These are phyloP conservation scores for Pugionium dolabratum DNA, from an alignment of 345 rosid species.

Conservation along the genomic window DNA sequence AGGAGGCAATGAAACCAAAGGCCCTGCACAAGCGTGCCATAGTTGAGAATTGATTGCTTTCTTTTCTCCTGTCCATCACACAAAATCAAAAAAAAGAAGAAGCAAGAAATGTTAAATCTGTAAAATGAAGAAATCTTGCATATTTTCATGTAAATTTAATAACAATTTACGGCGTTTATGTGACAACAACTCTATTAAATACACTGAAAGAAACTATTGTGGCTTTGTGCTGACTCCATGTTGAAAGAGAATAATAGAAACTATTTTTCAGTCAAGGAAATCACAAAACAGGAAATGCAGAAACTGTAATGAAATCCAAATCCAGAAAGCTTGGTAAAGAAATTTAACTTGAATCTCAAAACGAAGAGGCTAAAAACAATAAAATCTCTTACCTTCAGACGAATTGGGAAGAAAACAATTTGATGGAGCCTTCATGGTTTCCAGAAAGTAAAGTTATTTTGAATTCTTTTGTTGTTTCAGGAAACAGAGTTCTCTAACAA, in stretches of 20 bases:
- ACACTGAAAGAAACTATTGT: slow-evolving; percentile 29
- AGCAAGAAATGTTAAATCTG: not conserved
- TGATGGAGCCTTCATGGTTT: slow-evolving; percentile 45
- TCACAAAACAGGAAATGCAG: slow-evolving; percentile 25
- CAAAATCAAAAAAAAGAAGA: not conserved
- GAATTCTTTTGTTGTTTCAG: not conserved
- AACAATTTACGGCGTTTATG: slow-evolving; percentile 18
- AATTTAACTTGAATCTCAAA: not conserved
- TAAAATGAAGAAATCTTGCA: slow-evolving; percentile 6
- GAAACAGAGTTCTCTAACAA: slow-evolving; percentile 31
- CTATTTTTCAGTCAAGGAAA: slow-evolving; percentile 12
- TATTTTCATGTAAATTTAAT: slow-evolving; percentile 17
- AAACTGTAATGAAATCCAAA: slow-evolving; percentile 24
- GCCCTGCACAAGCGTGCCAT: slow-evolving; percentile 99
- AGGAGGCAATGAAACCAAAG: slow-evolving; percentile 88
- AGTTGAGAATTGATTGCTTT: slow-evolving; percentile 79
- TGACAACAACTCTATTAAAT: slow-evolving; percentile 27
- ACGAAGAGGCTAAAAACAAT: not conserved
- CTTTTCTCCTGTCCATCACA: slow-evolving; percentile 65
- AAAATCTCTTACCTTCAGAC: slow-evolving; percentile 31
- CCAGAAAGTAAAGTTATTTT: not conserved
- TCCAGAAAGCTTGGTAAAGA: slow-evolving; percentile 22
- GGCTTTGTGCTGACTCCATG: slow-evolving; percentile 25
- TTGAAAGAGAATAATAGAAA: slow-evolving; percentile 18
- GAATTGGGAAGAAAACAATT: slow-evolving; percentile 41